Base-by-base conservation (phyloP, 768 basidiomycete genomes). In the Amanita pseudoporphyria region DNA sequence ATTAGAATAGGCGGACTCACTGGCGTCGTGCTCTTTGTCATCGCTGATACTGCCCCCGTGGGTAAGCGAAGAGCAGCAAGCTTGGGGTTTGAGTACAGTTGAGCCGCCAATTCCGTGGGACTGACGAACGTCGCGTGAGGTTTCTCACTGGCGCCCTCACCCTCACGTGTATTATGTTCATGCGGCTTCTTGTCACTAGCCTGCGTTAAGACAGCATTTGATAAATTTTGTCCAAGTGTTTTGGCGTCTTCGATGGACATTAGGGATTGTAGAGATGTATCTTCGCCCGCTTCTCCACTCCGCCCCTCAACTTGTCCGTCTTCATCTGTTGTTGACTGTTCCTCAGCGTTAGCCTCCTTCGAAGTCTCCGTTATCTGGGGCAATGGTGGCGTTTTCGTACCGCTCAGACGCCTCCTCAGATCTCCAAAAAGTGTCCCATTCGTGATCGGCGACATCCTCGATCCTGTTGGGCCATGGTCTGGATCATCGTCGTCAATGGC, bases 1-100 rank as follows among this genome's bases (percentile, higher is more conserved):
- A 74, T 65, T 41, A 94, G 63, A 32, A 87, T 84, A 2, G 87
- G 85, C 1, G 78, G 73, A 49, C 80, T 82, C 40, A 59, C 71
- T 64, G 24, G 68, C 43, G 39, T 62, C 54, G 55, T 56, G 44
- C 18, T 45, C 59, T 47, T 67, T 51, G 51, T 16, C n/a, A 24
- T 33, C 3, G 37, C 16, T 9, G 53, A 16, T 7, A 47, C 28
- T 47, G 56, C 32, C 54, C 45, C 54, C 35, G 53, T 43, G 24
- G 43, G 55, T 3, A 57, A 57, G 10, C 70, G 66, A 28, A 74
- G 55, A 12, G 66, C 69, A 40, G 71, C 68, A 14, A 74, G 57
- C 53, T 73, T 71, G 1, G 72, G 69, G 49, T 74, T 70, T 13
- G 69, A 57, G 45, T 62, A 61, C 5, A 75, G 60, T 47, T 72